Base-by-base conservation (phyloP, 1,284 basidiomycete species). In the Stygiomarasmius scandens region DNA sequence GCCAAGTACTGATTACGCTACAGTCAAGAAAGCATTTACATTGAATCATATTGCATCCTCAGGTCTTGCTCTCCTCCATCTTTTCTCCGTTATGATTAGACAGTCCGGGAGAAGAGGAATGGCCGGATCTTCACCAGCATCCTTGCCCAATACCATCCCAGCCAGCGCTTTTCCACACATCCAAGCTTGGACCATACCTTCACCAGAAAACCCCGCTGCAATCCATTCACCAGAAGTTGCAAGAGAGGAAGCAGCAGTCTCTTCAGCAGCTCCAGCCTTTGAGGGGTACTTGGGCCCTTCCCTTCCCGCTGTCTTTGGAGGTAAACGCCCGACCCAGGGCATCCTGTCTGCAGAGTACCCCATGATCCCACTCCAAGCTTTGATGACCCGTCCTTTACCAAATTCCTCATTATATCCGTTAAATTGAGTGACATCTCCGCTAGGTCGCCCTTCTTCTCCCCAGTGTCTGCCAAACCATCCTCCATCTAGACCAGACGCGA, bases 161-260 rank as follows among this genome's bases (percentile, higher is more conserved):
- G 84, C 85, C 51, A 87, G 66, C 3, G 83, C 85, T 58, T 77
- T 77, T 1, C 79, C 78, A 59, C 82, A 80, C 66, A 85, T 64
- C 83, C 84, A 87, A 3, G 84, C 85, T 63, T 86, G 79, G 2
- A 81, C 80, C 86, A 88, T 88, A 3, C 86, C 86, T 61, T 88
- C 86, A 0, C 86, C 86, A 11, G 77, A 76, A 61, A 84, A 88
- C 0, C 84, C 86, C 16, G 83, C 85, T 20, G 75, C 67, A 20
- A 83, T 73, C 82, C 82, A 83, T 62, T 84, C 83, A 24, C 82
- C 82, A 1, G 70, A 61, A 16, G 66, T n/a, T 9, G 64, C 66
- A 1, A 70, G 62, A 19, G 38, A 41, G 16, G 38, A 41, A 19
- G 5, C 38, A 41, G 4, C 14, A 16, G 6, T 41, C 16, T 16